Evolutionary conservation across 2,329 filamentous ascomycete genomes (phyloP).

Genomic region (Penicillium sp.): DNA sequence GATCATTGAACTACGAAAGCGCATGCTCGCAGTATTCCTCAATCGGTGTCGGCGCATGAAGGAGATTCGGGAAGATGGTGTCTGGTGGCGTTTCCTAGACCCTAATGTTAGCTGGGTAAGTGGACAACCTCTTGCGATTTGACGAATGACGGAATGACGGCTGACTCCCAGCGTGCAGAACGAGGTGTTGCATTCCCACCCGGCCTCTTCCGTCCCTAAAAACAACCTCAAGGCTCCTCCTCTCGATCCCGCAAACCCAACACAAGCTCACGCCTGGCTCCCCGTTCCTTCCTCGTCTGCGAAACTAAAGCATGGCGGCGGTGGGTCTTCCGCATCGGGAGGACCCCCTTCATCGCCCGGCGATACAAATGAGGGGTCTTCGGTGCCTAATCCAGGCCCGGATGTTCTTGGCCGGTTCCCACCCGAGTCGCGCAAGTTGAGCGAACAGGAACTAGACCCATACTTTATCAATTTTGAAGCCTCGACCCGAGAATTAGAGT

Average conservation of each 20-base stretch:
- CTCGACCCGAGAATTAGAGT: slow-evolving; percentile 88
- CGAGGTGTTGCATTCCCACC: slow-evolving; percentile 92
- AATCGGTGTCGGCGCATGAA: slow-evolving; percentile 94
- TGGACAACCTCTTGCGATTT: slow-evolving; percentile 2
- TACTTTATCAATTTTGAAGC: slow-evolving; percentile 95
- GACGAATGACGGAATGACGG: too few species aligned
- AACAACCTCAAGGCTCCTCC: slow-evolving; percentile 94
- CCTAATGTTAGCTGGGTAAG: slow-evolving; percentile 97
- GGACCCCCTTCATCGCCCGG: slow-evolving; percentile 48
- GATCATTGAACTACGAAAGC: slow-evolving; percentile 94
- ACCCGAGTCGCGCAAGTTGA: slow-evolving; percentile 72
- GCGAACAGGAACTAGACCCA: slow-evolving; percentile 88
- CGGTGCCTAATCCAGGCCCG: slow-evolving; percentile 60
- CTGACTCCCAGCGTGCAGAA: slow-evolving; percentile 57
- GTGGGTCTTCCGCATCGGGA: slow-evolving; percentile 46
- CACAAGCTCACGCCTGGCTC: slow-evolving; percentile 81
- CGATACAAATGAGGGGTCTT: slow-evolving; percentile 56
- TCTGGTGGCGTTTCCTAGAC: slow-evolving; percentile 97
- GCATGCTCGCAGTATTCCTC: slow-evolving; percentile 93
- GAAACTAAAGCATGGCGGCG: slow-evolving; percentile 69
- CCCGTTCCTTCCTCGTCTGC: slow-evolving; percentile 84
- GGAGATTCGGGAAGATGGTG: slow-evolving; percentile 85
- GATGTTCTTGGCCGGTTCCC: slow-evolving; percentile 81
- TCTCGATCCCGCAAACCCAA: slow-evolving; percentile 89
- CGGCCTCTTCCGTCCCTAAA: slow-evolving; percentile 88